phyloP scores from a whole-genome alignment of 108 stramenopile genomes.

The Epipyxis sp. region DNA sequence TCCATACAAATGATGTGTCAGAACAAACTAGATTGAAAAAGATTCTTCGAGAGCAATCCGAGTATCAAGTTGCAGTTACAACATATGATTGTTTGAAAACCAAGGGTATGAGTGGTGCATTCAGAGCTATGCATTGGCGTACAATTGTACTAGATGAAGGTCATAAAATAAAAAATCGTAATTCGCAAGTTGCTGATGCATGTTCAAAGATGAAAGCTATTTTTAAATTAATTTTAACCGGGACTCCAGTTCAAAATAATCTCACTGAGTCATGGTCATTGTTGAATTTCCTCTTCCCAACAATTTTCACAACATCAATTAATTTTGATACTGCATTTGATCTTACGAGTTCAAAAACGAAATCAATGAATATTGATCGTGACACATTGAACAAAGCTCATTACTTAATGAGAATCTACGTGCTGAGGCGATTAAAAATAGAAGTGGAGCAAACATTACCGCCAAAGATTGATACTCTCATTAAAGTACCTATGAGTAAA shows the following conservation, averaged over 20 bases:
- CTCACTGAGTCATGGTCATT: not conserved
- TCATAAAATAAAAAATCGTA: slow-evolving; percentile 8
- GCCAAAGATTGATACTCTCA: slow-evolving; percentile 91
- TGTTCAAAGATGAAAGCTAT: not conserved
- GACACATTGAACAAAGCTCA: slow-evolving; percentile 28
- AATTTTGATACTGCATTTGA: slow-evolving; percentile 22
- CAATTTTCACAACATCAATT: not conserved
- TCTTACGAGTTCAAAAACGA: not conserved
- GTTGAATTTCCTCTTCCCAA: not conserved
- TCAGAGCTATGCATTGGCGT: slow-evolving; percentile 3
- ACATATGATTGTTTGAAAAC: slow-evolving; percentile 14
- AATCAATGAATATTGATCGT: not conserved
- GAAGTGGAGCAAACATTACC: slow-evolving; percentile 91
- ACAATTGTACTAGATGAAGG: slow-evolving; percentile 30
- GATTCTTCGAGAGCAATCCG: not conserved
- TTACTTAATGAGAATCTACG: slow-evolving; percentile 75
- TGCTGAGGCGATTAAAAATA: slow-evolving; percentile 93
- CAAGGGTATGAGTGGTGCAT: not conserved
- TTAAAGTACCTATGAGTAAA: slow-evolving; percentile 75
- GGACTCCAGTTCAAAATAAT: slow-evolving; percentile 30
- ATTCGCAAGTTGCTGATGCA: slow-evolving; percentile 9
- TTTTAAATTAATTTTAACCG: slow-evolving; percentile 26
- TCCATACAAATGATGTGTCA: slow-evolving; percentile 7
- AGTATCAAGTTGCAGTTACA: slow-evolving; percentile 6
- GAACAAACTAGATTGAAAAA: slow-evolving; percentile 5